Evolutionary conservation across 2,329 filamentous ascomycete species (phyloP), one percentile per base, ranked within the genome.

Genomic region (Fusarium fracticaudum): DNA sequence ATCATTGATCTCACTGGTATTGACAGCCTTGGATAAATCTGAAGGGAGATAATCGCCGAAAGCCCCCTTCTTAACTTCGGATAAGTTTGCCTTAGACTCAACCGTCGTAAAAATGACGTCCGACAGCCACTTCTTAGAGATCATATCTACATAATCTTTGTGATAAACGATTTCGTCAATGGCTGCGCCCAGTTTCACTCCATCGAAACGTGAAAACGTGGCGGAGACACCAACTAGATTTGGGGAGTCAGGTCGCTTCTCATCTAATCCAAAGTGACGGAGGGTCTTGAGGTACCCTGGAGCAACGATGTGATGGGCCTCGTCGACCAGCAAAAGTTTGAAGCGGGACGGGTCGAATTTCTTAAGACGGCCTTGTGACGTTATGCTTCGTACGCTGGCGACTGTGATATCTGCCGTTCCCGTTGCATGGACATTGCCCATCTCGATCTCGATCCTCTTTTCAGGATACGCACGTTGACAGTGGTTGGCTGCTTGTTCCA

Each of bases 81-180:
- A 92, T 40, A 99, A 85, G 81, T 98, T 93, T 37, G 92, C 94
- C 22, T 91, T 91, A 0, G 95, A 94, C 73, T 92, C 88, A 29
- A 98, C 95, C 0, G 96, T 98, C 0, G 96, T 98, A 83, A 99
- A 98, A 8, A 96, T 85, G n/a, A 97, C 93, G 80, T 96, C 90
- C 0, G 95, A 92, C 18, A 99, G 88, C 95, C 95, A 98, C 47
- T 96, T 95, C 65, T 97, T 94, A 40, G 91, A 91, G 69, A 98
- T 90, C 88, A 91, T 91, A 71, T 90, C 88, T 60, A 91, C 83
- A 63, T 89, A 90, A 77, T 90, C 87, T 82, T 95, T 96, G 82
- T 98, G 96, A 78, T 98, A 98, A 54, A 98, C 96, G 70, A 98
- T 98, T 79, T 97, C 93, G 77, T 98, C 96, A 77, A 98, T 96